phyloP scores from a whole-genome alignment of 1,284 basidiomycete species.

The Boletus hoseneyae region DNA sequence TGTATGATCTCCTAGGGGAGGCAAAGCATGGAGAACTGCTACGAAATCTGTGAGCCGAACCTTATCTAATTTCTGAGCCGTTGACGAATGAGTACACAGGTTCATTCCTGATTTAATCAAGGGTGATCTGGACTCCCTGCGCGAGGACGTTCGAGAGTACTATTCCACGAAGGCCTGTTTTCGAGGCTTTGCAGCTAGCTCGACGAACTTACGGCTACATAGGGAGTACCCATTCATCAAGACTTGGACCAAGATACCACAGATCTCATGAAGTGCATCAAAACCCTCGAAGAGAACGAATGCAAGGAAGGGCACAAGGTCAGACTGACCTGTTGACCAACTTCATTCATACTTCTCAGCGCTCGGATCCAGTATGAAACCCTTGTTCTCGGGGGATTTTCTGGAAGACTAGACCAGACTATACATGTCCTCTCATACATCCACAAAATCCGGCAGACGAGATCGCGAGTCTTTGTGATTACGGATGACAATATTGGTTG shows the following conservation, averaged over 20 bases:
- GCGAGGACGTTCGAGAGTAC: conserved; percentile 67
- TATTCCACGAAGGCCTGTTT: conserved; percentile 58
- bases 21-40: conserved; percentile 18
- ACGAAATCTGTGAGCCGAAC: conserved; percentile 29
- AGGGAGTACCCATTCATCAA: conserved; percentile 68
- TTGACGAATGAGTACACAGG: conserved; percentile 35
- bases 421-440: conserved; percentile 86
- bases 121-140: conserved; percentile 90
- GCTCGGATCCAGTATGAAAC: conserved; percentile 50
- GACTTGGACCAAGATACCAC: conserved; percentile 83
- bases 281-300: conserved; percentile 57
- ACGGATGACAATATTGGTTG: conserved; percentile 89
- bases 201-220: conserved; percentile 6
- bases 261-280: conserved; percentile 91
- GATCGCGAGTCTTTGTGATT: conserved; percentile 68
- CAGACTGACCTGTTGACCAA: not conserved
- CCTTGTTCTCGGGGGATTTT: conserved; percentile 84
- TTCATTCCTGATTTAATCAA: conserved; percentile 85
- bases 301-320: conserved; percentile 38
- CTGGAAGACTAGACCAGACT: conserved; percentile 93
- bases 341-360: not conserved
- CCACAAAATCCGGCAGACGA: conserved; percentile 70
- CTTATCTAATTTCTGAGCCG: not conserved
- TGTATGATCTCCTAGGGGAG: conserved; percentile 60
- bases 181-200: not conserved